Conservation (phyloP, 2,329 filamentous ascomycete species). For the Sporothrix globosa region DNA sequence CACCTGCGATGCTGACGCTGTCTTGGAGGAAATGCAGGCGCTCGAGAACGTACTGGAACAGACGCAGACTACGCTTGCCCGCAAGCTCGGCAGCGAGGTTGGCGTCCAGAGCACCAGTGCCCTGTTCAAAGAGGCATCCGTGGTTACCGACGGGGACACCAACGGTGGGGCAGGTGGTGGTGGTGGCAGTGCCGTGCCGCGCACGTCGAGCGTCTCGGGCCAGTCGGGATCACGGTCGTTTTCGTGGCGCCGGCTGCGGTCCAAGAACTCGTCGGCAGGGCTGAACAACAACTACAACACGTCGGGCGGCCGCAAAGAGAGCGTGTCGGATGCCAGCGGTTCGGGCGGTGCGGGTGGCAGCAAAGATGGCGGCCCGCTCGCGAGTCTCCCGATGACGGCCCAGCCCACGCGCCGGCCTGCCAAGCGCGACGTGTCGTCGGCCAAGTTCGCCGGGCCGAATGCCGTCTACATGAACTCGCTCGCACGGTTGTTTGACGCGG, state of each 20-base stretch:
- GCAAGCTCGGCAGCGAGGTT: conserved; percentile 91
- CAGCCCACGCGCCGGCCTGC: conserved; percentile 67
- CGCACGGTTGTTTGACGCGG: conserved; percentile 88
- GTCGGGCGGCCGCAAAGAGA: conserved; percentile 45
- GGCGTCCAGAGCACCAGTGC: conserved; percentile 74
- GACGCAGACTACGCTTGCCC: conserved; percentile 72
- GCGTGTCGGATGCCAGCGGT: conserved; percentile 50
- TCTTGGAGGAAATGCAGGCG: conserved; percentile 91
- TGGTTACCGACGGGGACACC: conserved; percentile 51
- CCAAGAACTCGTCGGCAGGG: conserved; percentile 78
- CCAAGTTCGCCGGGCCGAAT: conserved; percentile 80
- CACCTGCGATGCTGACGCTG: conserved; percentile 85
- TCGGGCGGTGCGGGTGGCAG: neutral
- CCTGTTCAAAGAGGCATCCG: conserved; percentile 72
- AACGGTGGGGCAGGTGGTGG: conserved; percentile 16
- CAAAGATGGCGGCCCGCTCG: conserved; percentile 48
- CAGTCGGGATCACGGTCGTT: conserved; percentile 78
- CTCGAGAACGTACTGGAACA: conserved; percentile 85
- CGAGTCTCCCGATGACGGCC: conserved; percentile 76
- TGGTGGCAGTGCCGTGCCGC: conserved; percentile 47
- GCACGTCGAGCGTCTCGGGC: conserved; percentile 65
- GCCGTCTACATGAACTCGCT: conserved; percentile 89
- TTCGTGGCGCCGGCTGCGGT: conserved; percentile 86
- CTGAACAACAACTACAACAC: conserved; percentile 56
- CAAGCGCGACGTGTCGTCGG: conserved; percentile 69